Evolutionary conservation across 345 rosid species (phyloP).

Genomic region (Linum usitatissimum): DNA sequence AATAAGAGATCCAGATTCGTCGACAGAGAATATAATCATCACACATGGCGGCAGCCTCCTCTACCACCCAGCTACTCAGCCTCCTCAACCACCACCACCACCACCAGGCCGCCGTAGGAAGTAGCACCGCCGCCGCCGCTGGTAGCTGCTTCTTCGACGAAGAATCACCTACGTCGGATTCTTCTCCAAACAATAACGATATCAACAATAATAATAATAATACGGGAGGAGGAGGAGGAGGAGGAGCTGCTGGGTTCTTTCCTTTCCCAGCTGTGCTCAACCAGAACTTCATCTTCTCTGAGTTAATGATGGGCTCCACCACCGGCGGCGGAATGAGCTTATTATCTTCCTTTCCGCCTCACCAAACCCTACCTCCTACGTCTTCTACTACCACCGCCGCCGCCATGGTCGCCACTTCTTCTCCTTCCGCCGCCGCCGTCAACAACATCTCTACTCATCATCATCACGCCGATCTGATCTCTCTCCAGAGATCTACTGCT

Average conservation of each 20-base stretch:
- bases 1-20: background rate
- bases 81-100: background rate
- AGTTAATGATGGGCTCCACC: background rate
- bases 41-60: background rate
- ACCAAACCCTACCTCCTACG: slow-evolving; percentile 6
- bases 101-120: too few species aligned
- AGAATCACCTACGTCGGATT: background rate
- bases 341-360: slow-evolving; percentile 11
- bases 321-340: background rate
- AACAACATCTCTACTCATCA: slow-evolving; percentile 6
- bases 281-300: slow-evolving; percentile 24
- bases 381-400: slow-evolving; percentile 33
- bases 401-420: slow-evolving; percentile 42
- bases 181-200: background rate
- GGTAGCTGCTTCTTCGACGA: background rate
- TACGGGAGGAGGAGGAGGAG: slow-evolving; percentile 11
- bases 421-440: slow-evolving; percentile 21
- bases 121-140: background rate
- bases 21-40: background rate
- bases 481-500: slow-evolving; percentile 47
- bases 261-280: slow-evolving; percentile 23
- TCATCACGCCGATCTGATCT: slow-evolving; percentile 36
- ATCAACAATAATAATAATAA: slow-evolving; percentile 7
- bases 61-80: background rate
- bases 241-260: slow-evolving; percentile 49